A percentile compares a stretch with the other conserved stretches of the same genome.
Conservation (phyloP, 305 asterid species). For the Fraxinus floribunda region DNA sequence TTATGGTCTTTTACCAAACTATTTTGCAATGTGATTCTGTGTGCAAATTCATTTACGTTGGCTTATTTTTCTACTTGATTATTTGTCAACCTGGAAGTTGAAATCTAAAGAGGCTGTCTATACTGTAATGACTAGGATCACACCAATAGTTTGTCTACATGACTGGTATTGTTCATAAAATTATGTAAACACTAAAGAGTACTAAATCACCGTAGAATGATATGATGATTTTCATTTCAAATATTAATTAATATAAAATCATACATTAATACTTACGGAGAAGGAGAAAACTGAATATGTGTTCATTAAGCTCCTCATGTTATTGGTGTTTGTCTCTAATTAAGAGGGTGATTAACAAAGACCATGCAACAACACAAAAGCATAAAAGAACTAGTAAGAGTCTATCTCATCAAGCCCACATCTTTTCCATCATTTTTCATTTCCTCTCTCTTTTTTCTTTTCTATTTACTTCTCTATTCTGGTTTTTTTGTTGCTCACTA, state of each 20-base stretch:
- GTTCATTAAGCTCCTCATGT: not conserved
- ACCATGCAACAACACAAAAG: not conserved
- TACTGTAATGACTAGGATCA: not conserved
- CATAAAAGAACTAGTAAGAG: not conserved
- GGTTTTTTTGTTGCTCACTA: conserved; percentile 5
- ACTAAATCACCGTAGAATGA: not conserved
- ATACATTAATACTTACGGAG: not conserved
- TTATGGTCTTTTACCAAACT: not conserved
- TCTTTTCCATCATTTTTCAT: not conserved
- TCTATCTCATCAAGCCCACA: not conserved
- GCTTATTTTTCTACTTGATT: not conserved
- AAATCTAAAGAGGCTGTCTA: not conserved
- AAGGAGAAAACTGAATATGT: not conserved
- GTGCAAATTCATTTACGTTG: not conserved
- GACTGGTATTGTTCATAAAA: not conserved
- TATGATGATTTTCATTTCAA: not conserved
- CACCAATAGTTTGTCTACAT: not conserved
- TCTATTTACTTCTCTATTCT: conserved; percentile 14
- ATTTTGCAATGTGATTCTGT: too few species aligned
- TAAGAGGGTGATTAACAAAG: not conserved
- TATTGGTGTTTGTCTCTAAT: not conserved
- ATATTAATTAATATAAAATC: not conserved
- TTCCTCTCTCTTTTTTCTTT: not conserved
- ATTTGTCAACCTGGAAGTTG: not conserved
- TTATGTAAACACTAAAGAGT: not conserved